Conservation (phyloP, 2,329 filamentous ascomycete species). For the Colletotrichum aenigma region DNA sequence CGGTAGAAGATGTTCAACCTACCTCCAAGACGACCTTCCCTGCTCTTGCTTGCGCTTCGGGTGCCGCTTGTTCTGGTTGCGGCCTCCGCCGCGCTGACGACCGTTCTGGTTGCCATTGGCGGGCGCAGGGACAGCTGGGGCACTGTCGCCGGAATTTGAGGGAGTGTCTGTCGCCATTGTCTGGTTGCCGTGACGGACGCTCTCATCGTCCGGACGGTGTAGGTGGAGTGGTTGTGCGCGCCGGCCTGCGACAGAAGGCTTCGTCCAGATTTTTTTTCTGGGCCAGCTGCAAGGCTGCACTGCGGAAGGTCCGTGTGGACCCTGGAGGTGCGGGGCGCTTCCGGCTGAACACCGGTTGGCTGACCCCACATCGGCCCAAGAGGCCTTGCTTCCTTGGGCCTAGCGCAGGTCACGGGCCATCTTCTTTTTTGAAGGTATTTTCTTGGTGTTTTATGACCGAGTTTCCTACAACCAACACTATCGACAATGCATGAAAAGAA, state of each 20-base stretch:
- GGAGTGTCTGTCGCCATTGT: conserved; percentile 17
- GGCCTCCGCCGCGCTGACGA: not conserved
- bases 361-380: too few species aligned
- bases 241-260: not conserved
- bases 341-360: conserved; percentile 13
- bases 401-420: not conserved
- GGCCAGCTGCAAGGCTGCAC: conserved; percentile 16
- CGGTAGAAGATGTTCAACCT: not conserved
- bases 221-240: conserved; percentile 5
- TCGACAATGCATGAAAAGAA: too few species aligned
- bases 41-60: conserved; percentile 17
- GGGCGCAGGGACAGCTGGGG: not conserved
- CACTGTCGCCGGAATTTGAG: not conserved
- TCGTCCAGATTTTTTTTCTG: conserved; percentile 15
- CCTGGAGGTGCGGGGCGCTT: not conserved
- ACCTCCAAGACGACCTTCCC: conserved; percentile 16
- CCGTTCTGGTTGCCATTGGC: not conserved
- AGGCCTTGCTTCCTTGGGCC: not conserved
- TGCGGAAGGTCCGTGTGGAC: not conserved
- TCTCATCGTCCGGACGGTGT: conserved; percentile 14
- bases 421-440: not conserved
- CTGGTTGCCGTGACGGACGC: not conserved
- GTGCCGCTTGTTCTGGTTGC: not conserved
- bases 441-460: not conserved
- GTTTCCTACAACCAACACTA: too few species aligned